phyloP scores from a whole-genome alignment of 352 stramenopile species.

The Globisporangium echinulatum region DNA sequence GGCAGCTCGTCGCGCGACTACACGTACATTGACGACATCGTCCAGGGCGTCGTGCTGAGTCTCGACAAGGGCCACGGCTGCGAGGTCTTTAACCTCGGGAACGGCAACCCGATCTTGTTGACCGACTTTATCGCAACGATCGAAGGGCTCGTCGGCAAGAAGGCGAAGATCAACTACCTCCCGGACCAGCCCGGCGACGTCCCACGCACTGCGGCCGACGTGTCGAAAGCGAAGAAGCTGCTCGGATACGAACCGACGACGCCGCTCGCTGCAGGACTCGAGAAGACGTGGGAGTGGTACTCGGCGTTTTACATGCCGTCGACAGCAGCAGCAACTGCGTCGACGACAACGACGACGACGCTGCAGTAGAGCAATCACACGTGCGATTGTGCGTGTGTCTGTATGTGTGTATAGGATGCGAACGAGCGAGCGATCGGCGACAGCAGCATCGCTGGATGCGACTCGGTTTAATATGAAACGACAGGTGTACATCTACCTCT shows the following conservation, averaged over 20 bases:
- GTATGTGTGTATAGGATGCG: no score
- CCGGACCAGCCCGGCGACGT: conserved; percentile 96
- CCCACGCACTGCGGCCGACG: conserved; percentile 93
- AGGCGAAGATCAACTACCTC: conserved; percentile 91
- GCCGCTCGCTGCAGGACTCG: conserved; percentile 90
- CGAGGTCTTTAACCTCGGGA: conserved; percentile 97
- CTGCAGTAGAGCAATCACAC: no score
- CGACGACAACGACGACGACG: no score
- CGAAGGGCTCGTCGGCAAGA: conserved; percentile 90
- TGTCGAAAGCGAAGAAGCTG: conserved; percentile 91
- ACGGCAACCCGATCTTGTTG: conserved; percentile 88
- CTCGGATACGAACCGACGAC: conserved; percentile 95
- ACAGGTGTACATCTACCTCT: neutral
- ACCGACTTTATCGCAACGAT: conserved; percentile 95
- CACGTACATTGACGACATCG: conserved; percentile 98
- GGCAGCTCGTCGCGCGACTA: conserved; percentile 94
- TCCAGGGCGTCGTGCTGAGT: conserved; percentile 89
- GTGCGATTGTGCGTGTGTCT: neutral
- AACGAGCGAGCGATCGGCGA: neutral
- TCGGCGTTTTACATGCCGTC: conserved; percentile 35
- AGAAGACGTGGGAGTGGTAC: conserved; percentile 94
- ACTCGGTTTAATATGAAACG: neutral
- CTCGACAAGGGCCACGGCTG: conserved; percentile 73
- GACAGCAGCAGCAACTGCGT: neutral
- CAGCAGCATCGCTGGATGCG: no score